phyloP scores from a whole-genome alignment of 441 rosid genomes.

The Francoa sonchifolia region DNA sequence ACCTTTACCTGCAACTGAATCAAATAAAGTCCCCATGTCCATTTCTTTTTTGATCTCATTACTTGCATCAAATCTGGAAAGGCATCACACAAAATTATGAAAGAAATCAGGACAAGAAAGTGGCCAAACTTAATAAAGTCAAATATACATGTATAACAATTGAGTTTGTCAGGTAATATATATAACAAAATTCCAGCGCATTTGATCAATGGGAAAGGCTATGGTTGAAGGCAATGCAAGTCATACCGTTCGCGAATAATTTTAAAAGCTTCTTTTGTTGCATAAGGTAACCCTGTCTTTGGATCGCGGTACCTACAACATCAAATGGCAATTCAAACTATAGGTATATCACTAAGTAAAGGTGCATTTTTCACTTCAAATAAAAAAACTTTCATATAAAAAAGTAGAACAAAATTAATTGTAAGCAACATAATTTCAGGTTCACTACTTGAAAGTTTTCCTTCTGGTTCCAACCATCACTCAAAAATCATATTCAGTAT shows the following conservation, averaged over 20 bases:
- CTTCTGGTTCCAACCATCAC: too few species aligned
- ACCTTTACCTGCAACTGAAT: constrained; percentile 51
- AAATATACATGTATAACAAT: neutral
- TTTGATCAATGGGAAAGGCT: neutral
- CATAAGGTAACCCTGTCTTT: constrained; percentile 75
- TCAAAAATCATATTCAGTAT: too few species aligned
- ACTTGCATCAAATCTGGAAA: constrained; percentile 43
- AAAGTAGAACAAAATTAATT: too few species aligned
- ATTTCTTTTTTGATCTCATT: constrained; percentile 39
- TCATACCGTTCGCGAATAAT: constrained; percentile 66
- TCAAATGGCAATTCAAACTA: constrained; percentile 9
- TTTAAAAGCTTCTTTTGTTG: constrained; percentile 85
- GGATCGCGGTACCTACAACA: constrained; percentile 79
- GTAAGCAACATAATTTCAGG: too few species aligned
- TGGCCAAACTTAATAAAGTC: too few species aligned
- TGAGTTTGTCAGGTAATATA: neutral
- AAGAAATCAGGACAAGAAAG: neutral
- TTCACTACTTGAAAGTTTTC: too few species aligned
- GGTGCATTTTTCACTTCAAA: too few species aligned
- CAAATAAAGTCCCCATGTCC: constrained; percentile 68
- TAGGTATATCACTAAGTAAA: neutral
- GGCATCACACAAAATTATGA: constrained; percentile 4
- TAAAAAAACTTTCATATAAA: too few species aligned
- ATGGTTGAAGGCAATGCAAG: neutral
- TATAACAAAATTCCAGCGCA: neutral